A percentile compares a stretch with the other conserved stretches of the same genome.
Evolutionary conservation across 2,329 filamentous ascomycete genomes (phyloP).

Genomic region (Boeremia lycopersici): DNA sequence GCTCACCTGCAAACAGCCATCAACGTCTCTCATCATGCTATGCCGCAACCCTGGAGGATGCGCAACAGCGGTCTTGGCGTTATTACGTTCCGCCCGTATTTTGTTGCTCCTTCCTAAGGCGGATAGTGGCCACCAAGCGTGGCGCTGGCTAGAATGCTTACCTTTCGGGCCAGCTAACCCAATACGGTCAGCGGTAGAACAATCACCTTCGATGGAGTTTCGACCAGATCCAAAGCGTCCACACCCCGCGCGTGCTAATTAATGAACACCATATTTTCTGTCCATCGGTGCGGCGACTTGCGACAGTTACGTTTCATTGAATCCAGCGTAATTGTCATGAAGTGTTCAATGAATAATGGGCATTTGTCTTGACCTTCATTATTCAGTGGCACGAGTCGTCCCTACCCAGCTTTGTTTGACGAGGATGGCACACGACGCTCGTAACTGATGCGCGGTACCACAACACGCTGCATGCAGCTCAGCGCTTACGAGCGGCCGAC

Average conservation of each 20-base stretch:
- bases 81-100: slow-evolving; percentile 17
- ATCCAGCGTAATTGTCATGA: not conserved
- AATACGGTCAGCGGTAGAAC: slow-evolving; percentile 4
- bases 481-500: slow-evolving; percentile 17
- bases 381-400: slow-evolving; percentile 1
- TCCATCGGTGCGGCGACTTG: not conserved
- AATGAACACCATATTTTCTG: slow-evolving; percentile 6
- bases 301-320: not conserved
- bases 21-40: not conserved
- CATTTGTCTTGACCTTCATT: not conserved
- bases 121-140: not conserved
- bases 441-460: not conserved
- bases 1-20: not conserved
- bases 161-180: slow-evolving; percentile 4
- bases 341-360: not conserved
- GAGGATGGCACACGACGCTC: not conserved
- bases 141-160: slow-evolving; percentile 18
- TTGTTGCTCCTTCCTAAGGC: slow-evolving; percentile 12
- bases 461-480: slow-evolving; percentile 5
- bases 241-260: slow-evolving; percentile 9
- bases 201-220: slow-evolving; percentile 11
- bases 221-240: slow-evolving; percentile 11
- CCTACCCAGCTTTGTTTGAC: not conserved
- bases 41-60: slow-evolving; percentile 6
- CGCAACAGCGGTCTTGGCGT: slow-evolving; percentile 8